Percentiles rank a stretch among this genome's conserved stretches.
Conservation (phyloP, 2,329 filamentous ascomycete species). For the Pseudohalonectria lignicola region DNA sequence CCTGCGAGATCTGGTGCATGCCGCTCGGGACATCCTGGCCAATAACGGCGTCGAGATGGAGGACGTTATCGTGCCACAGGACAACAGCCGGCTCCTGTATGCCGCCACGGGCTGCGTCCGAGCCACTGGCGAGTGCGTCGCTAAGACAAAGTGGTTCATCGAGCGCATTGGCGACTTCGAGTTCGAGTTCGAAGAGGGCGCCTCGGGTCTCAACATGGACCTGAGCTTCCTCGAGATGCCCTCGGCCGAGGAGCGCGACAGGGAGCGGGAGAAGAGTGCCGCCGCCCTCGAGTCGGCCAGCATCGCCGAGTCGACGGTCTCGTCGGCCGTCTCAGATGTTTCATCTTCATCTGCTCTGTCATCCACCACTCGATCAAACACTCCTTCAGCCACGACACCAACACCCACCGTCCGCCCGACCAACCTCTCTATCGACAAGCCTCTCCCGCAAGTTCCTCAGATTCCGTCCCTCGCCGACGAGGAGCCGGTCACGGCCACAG, state of each 20-base stretch:
- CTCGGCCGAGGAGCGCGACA: conserved; percentile 21
- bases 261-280: conserved; percentile 7
- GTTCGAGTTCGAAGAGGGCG: conserved; percentile 55
- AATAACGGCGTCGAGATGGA: conserved; percentile 59
- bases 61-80: conserved; percentile 69
- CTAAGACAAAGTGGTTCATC: conserved; percentile 74
- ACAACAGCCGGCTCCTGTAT: conserved; percentile 62
- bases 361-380: no score
- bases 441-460: conserved; percentile 54
- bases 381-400: conserved; percentile 13
- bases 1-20: conserved; percentile 69
- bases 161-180: conserved; percentile 89
- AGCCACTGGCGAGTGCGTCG: conserved; percentile 82
- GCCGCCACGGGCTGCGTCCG: conserved; percentile 83
- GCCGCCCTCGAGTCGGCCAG: conserved; percentile 24
- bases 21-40: conserved; percentile 69
- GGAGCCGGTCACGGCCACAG: conserved; percentile 8
- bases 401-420: conserved; percentile 22
- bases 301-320: conserved; percentile 14
- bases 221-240: conserved; percentile 38
- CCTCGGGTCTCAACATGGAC: conserved; percentile 41
- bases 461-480: conserved; percentile 29
- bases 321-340: conserved; percentile 13
- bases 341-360: conserved; percentile 1
- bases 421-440: conserved; percentile 48